Evolutionary conservation across 371 early-diverging fungal species (phyloP).

Genomic region (Actinomortierella wolfii): DNA sequence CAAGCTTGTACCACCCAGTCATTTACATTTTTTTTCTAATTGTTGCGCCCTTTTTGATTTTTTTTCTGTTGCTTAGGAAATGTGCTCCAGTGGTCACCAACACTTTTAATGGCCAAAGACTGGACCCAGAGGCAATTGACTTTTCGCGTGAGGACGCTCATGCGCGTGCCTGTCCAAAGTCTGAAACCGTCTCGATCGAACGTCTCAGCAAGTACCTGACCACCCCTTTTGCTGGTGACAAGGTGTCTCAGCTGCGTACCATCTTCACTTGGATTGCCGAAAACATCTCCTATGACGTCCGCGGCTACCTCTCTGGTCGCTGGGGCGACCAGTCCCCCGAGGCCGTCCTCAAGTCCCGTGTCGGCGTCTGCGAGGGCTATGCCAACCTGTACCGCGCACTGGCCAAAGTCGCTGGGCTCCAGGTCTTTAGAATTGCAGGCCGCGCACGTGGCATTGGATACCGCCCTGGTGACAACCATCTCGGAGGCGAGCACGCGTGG

Average conservation of each 20-base stretch:
- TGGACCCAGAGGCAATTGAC: slow-evolving; percentile 23
- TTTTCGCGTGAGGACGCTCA: slow-evolving; percentile 47
- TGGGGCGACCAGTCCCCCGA: slow-evolving; percentile 42
- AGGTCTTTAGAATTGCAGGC: slow-evolving; percentile 45
- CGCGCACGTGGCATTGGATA: slow-evolving; percentile 49
- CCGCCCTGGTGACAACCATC: slow-evolving; percentile 34
- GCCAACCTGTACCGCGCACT: slow-evolving; percentile 48
- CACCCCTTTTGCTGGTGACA: slow-evolving; percentile 40
- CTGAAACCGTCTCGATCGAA: slow-evolving; percentile 26
- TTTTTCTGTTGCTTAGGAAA: slow-evolving; percentile 11
- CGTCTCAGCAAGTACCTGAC: slow-evolving; percentile 47
- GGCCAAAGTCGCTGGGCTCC: slow-evolving; percentile 41
- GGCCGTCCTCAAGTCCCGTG: slow-evolving; percentile 41
- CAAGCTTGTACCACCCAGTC: neutral
- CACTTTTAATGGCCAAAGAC: slow-evolving; percentile 19
- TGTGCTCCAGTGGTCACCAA: slow-evolving; percentile 15
- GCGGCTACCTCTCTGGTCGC: slow-evolving; percentile 41
- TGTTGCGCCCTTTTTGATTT: neutral
- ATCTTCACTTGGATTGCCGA: slow-evolving; percentile 52
- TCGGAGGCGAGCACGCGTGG: slow-evolving; percentile 51
- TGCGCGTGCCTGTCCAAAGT: slow-evolving; percentile 46
- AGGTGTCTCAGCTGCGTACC: slow-evolving; percentile 48
- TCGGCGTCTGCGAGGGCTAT: slow-evolving; percentile 55
- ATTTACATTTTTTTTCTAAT: neutral
- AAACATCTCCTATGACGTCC: slow-evolving; percentile 51